Percentiles rank a stretch among this genome's conserved stretches.
These are phyloP conservation scores for Brettanomyces naardenensis DNA, from an alignment of 805 yeast genomes.

Conservation along the genomic window DNA sequence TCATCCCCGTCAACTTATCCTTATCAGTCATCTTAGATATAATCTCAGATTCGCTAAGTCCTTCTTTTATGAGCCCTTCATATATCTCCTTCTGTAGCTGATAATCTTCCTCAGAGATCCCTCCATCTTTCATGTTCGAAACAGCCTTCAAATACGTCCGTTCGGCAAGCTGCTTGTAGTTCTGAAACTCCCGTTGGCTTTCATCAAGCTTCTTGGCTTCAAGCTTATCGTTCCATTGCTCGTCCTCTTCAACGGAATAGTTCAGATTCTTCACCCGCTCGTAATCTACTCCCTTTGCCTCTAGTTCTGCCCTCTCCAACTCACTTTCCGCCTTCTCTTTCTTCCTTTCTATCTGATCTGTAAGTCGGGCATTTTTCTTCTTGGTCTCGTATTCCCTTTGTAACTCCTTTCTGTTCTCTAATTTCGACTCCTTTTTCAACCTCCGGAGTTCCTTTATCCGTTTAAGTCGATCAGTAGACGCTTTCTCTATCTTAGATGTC, in stretches of 20 bases:
- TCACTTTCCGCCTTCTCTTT: conserved; percentile 18
- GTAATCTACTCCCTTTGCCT: conserved; percentile 31
- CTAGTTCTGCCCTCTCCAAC: conserved; percentile 27
- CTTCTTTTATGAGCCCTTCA: conserved; percentile 14
- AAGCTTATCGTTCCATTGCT: conserved; percentile 47
- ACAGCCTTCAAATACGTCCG: conserved; percentile 51
- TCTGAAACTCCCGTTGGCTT: conserved; percentile 34
- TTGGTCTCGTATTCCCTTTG: conserved; percentile 26
- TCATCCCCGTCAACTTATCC: conserved; percentile 25
- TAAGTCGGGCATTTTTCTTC: conserved; percentile 16
- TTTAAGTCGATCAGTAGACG: conserved; percentile 6
- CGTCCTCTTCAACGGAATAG: conserved; percentile 57
- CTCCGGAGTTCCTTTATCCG: conserved; percentile 4
- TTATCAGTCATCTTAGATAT: conserved; percentile 28
- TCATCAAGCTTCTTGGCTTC: conserved; percentile 21
- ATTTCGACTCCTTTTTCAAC: conserved; percentile 22
- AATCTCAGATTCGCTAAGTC: conserved; percentile 19
- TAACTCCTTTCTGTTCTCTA: conserved; percentile 28
- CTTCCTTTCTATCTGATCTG: conserved; percentile 24
- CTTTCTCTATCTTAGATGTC: neutral
- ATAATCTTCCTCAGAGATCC: conserved; percentile 32
- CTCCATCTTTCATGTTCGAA: conserved; percentile 25
- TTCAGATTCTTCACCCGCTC: conserved; percentile 41
- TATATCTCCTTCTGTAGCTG: conserved; percentile 27
- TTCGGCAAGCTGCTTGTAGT: conserved; percentile 50